These are phyloP conservation scores for Amaranthus palmeri DNA, from an alignment of 148 eudicot species.

Conservation along the genomic window DNA sequence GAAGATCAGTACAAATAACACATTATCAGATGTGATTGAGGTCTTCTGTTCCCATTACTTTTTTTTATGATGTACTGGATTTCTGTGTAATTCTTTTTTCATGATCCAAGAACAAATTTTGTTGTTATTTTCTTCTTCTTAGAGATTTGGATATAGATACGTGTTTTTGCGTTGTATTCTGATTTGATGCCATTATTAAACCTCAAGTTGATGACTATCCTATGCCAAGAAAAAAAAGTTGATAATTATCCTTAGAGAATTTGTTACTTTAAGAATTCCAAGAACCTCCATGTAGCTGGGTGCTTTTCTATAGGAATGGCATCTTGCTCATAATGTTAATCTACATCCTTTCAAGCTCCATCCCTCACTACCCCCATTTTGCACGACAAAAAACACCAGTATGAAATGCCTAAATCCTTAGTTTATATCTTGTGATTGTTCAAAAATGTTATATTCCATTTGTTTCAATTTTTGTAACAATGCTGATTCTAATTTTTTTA, in stretches of 20 bases:
- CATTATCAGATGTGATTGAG: slow-evolving; percentile 67
- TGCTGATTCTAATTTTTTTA: background rate
- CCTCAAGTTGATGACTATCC: background rate
- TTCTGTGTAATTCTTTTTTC: background rate
- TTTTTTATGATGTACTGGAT: background rate
- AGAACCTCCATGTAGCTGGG: background rate
- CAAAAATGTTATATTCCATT: too few species aligned
- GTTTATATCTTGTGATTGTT: too few species aligned
- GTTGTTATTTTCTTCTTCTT: background rate
- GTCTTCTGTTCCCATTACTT: slow-evolving; percentile 31
- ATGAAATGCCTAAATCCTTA: too few species aligned
- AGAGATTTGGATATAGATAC: background rate
- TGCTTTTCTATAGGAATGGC: background rate
- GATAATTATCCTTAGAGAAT: background rate
- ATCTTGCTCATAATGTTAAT: background rate
- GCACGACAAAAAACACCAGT: too few species aligned
- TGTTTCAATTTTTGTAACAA: background rate
- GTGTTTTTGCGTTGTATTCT: background rate
- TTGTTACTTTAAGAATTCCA: background rate
- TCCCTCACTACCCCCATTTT: too few species aligned
- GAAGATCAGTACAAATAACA: slow-evolving; percentile 53
- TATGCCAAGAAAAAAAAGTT: too few species aligned
- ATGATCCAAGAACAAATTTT: background rate
- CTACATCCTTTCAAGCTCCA: background rate
- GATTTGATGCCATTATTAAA: too few species aligned